These are phyloP conservation scores for Pseudogymnoascus sp. DNA, from an alignment of 2,329 filamentous ascomycete species.

Conservation along the genomic window DNA sequence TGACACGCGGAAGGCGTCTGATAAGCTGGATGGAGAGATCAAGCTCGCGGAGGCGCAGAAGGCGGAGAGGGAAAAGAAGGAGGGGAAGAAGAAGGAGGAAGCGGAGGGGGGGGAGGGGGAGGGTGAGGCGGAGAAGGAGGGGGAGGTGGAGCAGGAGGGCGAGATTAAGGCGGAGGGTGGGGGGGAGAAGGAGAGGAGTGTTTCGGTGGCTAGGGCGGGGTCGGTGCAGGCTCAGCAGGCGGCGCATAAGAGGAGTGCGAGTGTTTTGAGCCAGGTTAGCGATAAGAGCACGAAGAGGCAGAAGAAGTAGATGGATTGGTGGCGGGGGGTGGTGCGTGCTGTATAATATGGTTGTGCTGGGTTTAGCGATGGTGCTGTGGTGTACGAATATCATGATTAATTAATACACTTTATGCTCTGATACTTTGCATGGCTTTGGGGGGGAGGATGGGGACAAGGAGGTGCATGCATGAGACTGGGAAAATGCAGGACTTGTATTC, in stretches of 20 bases:
- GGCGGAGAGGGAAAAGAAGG: slow-evolving; percentile 31
- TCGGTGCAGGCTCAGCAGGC: slow-evolving; percentile 40
- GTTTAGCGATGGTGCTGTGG: slow-evolving; percentile 1
- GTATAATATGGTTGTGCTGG: neutral
- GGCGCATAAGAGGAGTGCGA: slow-evolving; percentile 70
- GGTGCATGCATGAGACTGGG: neutral
- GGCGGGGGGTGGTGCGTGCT: neutral
- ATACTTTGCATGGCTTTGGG: neutral
- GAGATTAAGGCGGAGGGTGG: slow-evolving; percentile 48
- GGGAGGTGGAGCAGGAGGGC: slow-evolving; percentile 51
- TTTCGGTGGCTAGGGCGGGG: slow-evolving; percentile 49
- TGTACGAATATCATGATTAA: neutral
- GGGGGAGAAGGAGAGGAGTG: slow-evolving; percentile 25
- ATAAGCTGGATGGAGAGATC: slow-evolving; percentile 69
- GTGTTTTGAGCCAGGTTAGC: slow-evolving; percentile 64
- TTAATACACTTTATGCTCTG: neutral
- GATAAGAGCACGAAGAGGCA: slow-evolving; percentile 48
- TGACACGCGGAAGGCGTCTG: slow-evolving; percentile 64
- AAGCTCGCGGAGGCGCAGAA: slow-evolving; percentile 51
- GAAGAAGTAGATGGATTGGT: slow-evolving; percentile 28
- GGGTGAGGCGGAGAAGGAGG: slow-evolving; percentile 8
- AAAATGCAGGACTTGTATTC: neutral
- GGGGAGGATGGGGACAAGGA: neutral
- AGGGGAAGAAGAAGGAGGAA: slow-evolving; percentile 12
- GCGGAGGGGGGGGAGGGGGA: neutral